Evolutionary conservation across 2,329 filamentous ascomycete species (phyloP).

Genomic region (Venturiaceae sp.): DNA sequence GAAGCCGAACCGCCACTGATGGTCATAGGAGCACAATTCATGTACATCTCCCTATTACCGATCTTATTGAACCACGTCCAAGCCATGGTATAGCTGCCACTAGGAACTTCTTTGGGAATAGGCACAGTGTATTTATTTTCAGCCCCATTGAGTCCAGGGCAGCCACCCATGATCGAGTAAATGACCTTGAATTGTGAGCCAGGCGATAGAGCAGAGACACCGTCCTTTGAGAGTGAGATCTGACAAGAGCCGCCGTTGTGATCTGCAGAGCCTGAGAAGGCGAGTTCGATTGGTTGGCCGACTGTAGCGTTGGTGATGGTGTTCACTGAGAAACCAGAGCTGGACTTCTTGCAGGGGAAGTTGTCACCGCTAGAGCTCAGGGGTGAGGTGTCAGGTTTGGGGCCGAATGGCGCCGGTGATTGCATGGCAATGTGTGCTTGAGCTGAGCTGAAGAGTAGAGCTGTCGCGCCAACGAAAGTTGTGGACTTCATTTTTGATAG

Average conservation of each 20-base stretch:
- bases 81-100: conserved; percentile 66
- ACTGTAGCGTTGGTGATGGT: background rate
- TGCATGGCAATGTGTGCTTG: conserved; percentile 6
- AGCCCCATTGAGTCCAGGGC: conserved; percentile 58
- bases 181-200: conserved; percentile 76
- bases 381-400: background rate
- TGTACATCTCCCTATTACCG: conserved; percentile 94
- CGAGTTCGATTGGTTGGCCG: conserved; percentile 25
- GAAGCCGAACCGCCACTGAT: conserved; percentile 46
- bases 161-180: conserved; percentile 78
- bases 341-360: conserved; percentile 6
- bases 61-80: conserved; percentile 95
- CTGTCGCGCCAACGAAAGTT: background rate
- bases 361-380: background rate
- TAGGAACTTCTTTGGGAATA: conserved; percentile 58
- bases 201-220: conserved; percentile 36
- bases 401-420: background rate
- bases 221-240: conserved; percentile 75
- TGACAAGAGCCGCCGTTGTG: conserved; percentile 97
- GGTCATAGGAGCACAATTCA: conserved; percentile 78
- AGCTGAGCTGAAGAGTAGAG: background rate
- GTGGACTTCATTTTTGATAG: background rate
- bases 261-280: conserved; percentile 54
- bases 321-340: background rate
- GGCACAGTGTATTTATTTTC: conserved; percentile 48